These are phyloP conservation scores for Cladochytrium replicatum DNA, from an alignment of 192 early-diverging fungal genomes.

Conservation along the genomic window DNA sequence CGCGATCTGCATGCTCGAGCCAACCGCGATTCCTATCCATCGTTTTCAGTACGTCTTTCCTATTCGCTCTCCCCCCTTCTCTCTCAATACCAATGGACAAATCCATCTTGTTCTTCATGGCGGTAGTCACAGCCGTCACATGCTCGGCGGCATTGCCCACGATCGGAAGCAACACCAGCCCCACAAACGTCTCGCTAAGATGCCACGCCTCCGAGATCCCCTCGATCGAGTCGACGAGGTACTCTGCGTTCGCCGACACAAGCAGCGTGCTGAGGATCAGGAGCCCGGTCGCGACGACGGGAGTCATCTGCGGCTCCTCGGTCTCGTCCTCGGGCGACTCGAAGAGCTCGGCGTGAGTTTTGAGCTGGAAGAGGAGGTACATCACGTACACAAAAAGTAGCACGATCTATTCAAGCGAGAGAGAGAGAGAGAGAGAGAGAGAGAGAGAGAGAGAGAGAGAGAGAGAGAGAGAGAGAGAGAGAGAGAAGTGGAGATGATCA, in stretches of 20 bases:
- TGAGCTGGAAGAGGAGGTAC: slow-evolving; percentile 75
- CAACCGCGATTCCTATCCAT: slow-evolving; percentile 83
- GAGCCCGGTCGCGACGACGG: slow-evolving; percentile 44
- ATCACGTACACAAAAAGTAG: slow-evolving; percentile 26
- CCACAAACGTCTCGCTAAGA: slow-evolving; percentile 76
- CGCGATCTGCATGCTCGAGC: slow-evolving; percentile 87
- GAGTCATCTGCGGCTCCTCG: slow-evolving; percentile 51
- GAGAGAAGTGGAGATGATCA: too few species aligned
- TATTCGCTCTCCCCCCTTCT: too few species aligned
- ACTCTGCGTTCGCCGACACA: slow-evolving; percentile 76
- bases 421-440: background rate
- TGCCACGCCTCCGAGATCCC: slow-evolving; percentile 58
- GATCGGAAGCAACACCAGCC: slow-evolving; percentile 81
- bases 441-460: too few species aligned
- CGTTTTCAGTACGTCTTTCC: too few species aligned
- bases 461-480: too few species aligned
- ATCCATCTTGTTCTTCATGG: slow-evolving; percentile 87
- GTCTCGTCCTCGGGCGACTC: slow-evolving; percentile 56
- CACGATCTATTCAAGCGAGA: slow-evolving; percentile 22
- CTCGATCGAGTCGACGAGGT: slow-evolving; percentile 73
- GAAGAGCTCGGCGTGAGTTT: slow-evolving; percentile 65
- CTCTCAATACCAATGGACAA: slow-evolving; percentile 74
- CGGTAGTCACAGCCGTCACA: slow-evolving; percentile 67
- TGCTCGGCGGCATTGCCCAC: slow-evolving; percentile 90
- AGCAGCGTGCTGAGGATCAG: slow-evolving; percentile 57